Evolutionary conservation across 129 eudicot species (phyloP).

Genomic region (Chrysanthemum makinoi): DNA sequence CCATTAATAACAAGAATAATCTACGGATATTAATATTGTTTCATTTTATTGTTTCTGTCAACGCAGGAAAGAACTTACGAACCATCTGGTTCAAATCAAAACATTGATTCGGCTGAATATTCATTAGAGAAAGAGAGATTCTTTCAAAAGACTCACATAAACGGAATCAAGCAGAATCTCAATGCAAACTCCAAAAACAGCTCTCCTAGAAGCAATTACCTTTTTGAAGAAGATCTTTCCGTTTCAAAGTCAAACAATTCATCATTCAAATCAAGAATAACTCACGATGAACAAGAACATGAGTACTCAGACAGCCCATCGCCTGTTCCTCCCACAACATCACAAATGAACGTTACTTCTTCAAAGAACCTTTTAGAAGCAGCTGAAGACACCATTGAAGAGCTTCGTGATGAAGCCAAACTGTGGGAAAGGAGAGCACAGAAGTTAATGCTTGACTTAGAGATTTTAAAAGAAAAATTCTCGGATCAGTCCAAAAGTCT

Average conservation of each 20-base stretch:
- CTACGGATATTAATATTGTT: constrained; percentile 3
- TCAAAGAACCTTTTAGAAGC: constrained; percentile 71
- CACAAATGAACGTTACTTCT: constrained; percentile 40
- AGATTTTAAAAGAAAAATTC: constrained; percentile 50
- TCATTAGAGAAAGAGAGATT: constrained; percentile 36
- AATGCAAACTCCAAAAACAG: constrained; percentile 26
- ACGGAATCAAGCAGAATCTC: constrained; percentile 33
- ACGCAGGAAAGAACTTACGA: constrained; percentile 59
- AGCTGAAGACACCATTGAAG: constrained; percentile 81
- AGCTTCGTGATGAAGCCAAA: constrained; percentile 80
- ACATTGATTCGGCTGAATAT: constrained; percentile 43
- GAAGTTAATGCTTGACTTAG: constrained; percentile 67
- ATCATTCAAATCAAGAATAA: constrained; percentile 41
- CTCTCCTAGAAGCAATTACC: constrained; percentile 34
- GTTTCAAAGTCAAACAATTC: constrained; percentile 53
- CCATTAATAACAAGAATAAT: no score
- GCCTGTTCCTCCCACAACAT: constrained; percentile 26
- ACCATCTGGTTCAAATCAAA: constrained; percentile 39
- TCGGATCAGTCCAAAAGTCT: constrained; percentile 48
- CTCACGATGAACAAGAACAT: constrained; percentile 33
- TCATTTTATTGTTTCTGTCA: constrained; percentile 18
- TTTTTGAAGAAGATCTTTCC: constrained; percentile 41
- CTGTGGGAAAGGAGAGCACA: constrained; percentile 86
- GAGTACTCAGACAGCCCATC: constrained; percentile 37
- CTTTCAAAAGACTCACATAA: constrained; percentile 25